phyloP scores from a whole-genome alignment of 2,329 filamentous ascomycete genomes.

The Pleomassaria siparia region DNA sequence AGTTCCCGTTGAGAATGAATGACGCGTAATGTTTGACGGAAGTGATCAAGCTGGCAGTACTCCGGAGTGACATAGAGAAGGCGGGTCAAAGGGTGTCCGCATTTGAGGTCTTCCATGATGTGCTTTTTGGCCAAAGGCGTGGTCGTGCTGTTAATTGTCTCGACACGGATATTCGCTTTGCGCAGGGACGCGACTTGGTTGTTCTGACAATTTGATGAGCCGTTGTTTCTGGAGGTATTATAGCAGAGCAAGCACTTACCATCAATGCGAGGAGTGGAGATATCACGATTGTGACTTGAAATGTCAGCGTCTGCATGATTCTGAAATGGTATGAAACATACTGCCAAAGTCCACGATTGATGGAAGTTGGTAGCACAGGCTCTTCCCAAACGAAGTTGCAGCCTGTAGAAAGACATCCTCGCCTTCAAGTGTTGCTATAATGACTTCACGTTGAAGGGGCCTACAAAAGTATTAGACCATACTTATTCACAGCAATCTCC shows the following conservation, averaged over 20 bases:
- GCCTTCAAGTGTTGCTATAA: slow-evolving; percentile 75
- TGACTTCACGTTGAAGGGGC: slow-evolving; percentile 84
- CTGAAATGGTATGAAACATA: slow-evolving; percentile 49
- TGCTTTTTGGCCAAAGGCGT: slow-evolving; percentile 62
- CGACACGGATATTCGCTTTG: slow-evolving; percentile 73
- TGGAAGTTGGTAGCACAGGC: slow-evolving; percentile 87
- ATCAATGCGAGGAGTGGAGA: slow-evolving; percentile 88
- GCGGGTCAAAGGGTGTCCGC: slow-evolving; percentile 79
- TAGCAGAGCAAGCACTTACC: slow-evolving; percentile 51
- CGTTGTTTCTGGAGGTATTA: neutral
- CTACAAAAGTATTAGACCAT: slow-evolving; percentile 47
- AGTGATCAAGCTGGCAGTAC: slow-evolving; percentile 74
- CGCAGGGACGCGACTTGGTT: slow-evolving; percentile 86
- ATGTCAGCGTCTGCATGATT: slow-evolving; percentile 14
- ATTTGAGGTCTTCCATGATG: slow-evolving; percentile 80
- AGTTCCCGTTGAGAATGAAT: slow-evolving; percentile 82
- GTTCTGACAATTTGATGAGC: slow-evolving; percentile 57
- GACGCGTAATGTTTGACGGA: slow-evolving; percentile 71
- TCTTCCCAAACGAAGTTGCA: slow-evolving; percentile 88
- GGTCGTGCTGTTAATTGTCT: slow-evolving; percentile 85
- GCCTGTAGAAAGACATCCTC: slow-evolving; percentile 94
- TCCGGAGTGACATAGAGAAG: slow-evolving; percentile 94
- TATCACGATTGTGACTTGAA: slow-evolving; percentile 80
- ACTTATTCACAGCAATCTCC: neutral
- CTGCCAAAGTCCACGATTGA: slow-evolving; percentile 85